These are phyloP conservation scores for Leucaena leucocephala DNA, from an alignment of 306 rosid species.

Conservation along the genomic window DNA sequence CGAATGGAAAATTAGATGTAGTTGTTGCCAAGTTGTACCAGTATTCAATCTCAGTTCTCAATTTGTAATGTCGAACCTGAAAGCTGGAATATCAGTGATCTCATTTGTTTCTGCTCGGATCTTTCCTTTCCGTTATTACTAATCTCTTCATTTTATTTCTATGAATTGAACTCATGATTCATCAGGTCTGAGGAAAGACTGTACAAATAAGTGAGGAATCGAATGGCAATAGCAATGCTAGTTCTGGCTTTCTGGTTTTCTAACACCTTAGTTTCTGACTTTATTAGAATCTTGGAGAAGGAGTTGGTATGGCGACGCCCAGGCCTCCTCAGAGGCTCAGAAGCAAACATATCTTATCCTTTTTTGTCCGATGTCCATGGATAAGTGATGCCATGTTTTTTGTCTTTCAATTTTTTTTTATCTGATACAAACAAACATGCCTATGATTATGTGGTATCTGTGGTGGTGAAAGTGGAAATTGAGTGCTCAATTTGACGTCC, in stretches of 20 bases:
- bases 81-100: slow-evolving; percentile 26
- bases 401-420: background rate
- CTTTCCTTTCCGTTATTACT: background rate
- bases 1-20: slow-evolving; percentile 32
- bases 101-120: slow-evolving; percentile 9
- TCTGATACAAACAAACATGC: slow-evolving; percentile 12
- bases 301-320: background rate
- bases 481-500: slow-evolving; percentile 33
- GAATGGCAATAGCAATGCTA: background rate
- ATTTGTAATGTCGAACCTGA: slow-evolving; percentile 25
- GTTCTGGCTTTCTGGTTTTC: background rate
- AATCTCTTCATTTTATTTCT: background rate
- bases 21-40: slow-evolving; percentile 40
- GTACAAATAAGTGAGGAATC: slow-evolving; percentile 3
- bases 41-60: slow-evolving; percentile 12
- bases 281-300: background rate
- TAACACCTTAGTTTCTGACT: background rate
- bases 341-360: slow-evolving; percentile 45
- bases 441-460: slow-evolving; percentile 33
- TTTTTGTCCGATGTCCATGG: slow-evolving; percentile 29
- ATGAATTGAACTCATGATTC: slow-evolving; percentile 4
- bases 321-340: background rate
- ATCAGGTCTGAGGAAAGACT: background rate
- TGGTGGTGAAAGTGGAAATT: slow-evolving; percentile 36
- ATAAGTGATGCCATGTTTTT: slow-evolving; percentile 49